Base-by-base conservation (phyloP, 441 rosid genomes). In the Pelargonium citronellum region DNA sequence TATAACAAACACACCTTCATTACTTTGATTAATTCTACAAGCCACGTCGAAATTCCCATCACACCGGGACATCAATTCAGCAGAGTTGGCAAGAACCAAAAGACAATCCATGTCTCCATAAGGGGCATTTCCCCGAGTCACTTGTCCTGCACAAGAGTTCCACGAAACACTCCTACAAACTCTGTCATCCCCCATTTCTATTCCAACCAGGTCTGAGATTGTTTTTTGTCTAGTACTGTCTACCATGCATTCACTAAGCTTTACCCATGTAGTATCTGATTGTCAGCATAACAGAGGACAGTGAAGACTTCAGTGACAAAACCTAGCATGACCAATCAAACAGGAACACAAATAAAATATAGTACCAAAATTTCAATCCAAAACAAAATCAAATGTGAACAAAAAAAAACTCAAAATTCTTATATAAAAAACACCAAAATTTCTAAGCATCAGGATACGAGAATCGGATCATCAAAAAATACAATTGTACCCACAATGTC, bases 41-140 rank as follows among this genome's bases (percentile, higher is more conserved):
- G 62, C 62, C 9, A 30, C 11, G 2, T 57, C 62, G 10, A 57
- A 57, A 19, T 57, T 57, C 8, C 62, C 62, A 57, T 57, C 62
- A 57, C 62, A 57, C 19, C 27, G 17, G 62, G 62, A 57, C 27
- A 57, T 57, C 62, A 57, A 57, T 19, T 57, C 62, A 17, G 62
- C 62, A 17, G 62, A 57, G 12, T 57, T 22, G 19, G 62, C 62
- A 57, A 57, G 62, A 57, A 57, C 62, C 62, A 57, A 13, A 57
- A 57, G 62, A 57, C 12, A 57, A 57, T 57, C 62, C 62, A 57
- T 53, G 60, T 53, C 60, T 16, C 60, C 60, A 5, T 53, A 0
- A 15, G 22, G 15, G 20, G 20, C 60, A 53, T 16, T 53, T 53
- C 9, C 60, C 60, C 17, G 6, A 5, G 60, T 16, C 9, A 53